Conservation (phyloP, 768 basidiomycete genomes). For the Amyloporia xantha region DNA sequence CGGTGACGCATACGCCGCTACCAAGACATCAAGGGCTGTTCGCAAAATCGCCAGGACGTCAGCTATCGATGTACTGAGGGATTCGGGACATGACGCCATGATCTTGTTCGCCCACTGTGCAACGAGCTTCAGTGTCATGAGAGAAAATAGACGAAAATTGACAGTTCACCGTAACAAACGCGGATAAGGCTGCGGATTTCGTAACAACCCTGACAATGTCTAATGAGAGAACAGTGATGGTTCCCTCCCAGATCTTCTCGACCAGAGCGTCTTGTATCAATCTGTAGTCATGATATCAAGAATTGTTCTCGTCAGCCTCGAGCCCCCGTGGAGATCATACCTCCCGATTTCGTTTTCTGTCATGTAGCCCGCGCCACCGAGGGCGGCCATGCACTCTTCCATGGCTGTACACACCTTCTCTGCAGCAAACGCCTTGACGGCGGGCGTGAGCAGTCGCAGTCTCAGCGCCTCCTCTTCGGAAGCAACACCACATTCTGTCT, state of each 20-base stretch:
- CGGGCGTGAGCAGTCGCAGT: slow-evolving; percentile 60
- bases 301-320: too few species aligned
- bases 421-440: slow-evolving; percentile 63
- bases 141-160: neutral
- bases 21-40: slow-evolving; percentile 35
- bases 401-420: slow-evolving; percentile 57
- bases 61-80: slow-evolving; percentile 24
- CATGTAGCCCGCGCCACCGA: slow-evolving; percentile 82
- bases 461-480: slow-evolving; percentile 42
- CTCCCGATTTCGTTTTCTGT: slow-evolving; percentile 70
- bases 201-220: slow-evolving; percentile 55
- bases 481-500: slow-evolving; percentile 49
- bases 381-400: slow-evolving; percentile 66
- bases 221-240: slow-evolving; percentile 57
- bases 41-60: slow-evolving; percentile 23
- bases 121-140: slow-evolving; percentile 1
- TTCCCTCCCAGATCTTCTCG: slow-evolving; percentile 83
- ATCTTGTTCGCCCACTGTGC: slow-evolving; percentile 47
- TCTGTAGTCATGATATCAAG: slow-evolving; percentile 20
- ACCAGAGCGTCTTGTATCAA: slow-evolving; percentile 63
- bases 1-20: slow-evolving; percentile 32
- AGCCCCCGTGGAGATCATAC: too few species aligned
- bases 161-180: slow-evolving; percentile 43
- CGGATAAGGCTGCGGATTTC: slow-evolving; percentile 35
- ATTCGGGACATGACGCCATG: slow-evolving; percentile 30